Evolutionary conservation across 2,329 filamentous ascomycete species (phyloP), one percentile per base, ranked within the genome.

Genomic region (Cyclaneusma minus): DNA sequence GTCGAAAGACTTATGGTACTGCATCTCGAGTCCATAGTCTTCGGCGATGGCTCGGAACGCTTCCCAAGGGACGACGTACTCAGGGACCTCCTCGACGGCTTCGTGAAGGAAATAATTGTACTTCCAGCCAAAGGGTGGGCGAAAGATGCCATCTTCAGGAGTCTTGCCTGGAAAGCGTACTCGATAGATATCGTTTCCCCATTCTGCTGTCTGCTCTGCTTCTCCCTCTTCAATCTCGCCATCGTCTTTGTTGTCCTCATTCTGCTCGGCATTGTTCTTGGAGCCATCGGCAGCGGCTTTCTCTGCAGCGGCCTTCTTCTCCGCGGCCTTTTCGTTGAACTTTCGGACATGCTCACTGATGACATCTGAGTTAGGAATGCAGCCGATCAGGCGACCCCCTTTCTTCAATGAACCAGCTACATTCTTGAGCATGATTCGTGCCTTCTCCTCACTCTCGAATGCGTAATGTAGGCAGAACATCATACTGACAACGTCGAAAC

Each of bases 381-480:
- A 84, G 16, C 89, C 89, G 30, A 98, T 76, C 52, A 98, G 91
- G 19, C 84, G 73, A 2, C 89, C 89, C 13, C 89, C 89, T 48
- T 95, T 94, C 51, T 87, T 93, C 43, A 98, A 54, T 3, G 80
- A 69, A 1, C 84, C 80, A 0, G 89, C 77, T 3, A 98, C 87
- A 45, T 98, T 98, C 43, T 74, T 69, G 29, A 98, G 64, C 89
- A 98, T 95, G 35, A 71, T 80, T 22, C 83, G 71, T 3, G 87
- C 83, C 51, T 93, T 91, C 24, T 71, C 68, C 50, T 98, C 87
- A 27, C 64, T 82, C 57, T 95, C 89, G 41, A 95, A 98, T 5
- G 89, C 85, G 50, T 98, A 98, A 55, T 98, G 89, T 73, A 98
- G 89, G 44, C 84, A 91, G 52, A 98, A 98, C 89, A 98, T 98